phyloP scores from a whole-genome alignment of 2,329 filamentous ascomycete species.

The Teratosphaeria pseudoeucalypti region DNA sequence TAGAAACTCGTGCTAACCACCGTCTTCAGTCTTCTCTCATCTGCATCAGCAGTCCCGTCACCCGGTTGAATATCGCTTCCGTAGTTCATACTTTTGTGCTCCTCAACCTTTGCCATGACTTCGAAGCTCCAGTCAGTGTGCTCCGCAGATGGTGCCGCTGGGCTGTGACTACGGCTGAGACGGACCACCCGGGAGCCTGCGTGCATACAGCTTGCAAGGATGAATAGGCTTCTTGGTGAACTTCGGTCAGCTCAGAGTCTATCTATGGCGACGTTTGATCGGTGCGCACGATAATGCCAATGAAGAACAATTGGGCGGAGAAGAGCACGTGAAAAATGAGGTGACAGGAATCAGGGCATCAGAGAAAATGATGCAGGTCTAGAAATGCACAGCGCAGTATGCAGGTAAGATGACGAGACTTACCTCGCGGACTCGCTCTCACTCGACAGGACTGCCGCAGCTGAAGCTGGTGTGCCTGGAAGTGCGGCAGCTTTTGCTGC shows the following conservation, averaged over 20 bases:
- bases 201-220: conserved; percentile 93
- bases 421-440: conserved; percentile 5
- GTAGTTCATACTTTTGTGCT: conserved; percentile 93
- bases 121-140: conserved; percentile 47
- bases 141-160: conserved; percentile 12
- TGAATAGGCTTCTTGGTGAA: conserved; percentile 27
- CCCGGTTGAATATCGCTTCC: conserved; percentile 58
- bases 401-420: background rate
- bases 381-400: background rate
- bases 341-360: background rate
- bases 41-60: conserved; percentile 4
- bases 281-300: background rate
- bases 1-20: conserved; percentile 70
- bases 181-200: conserved; percentile 62
- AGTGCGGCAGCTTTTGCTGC: background rate
- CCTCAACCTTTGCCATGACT: conserved; percentile 62
- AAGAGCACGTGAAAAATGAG: background rate
- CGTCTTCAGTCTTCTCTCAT: conserved; percentile 21
- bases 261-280: background rate
- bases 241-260: background rate
- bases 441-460: background rate
- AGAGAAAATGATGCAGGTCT: background rate
- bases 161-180: conserved; percentile 31
- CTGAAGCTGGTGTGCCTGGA: background rate
- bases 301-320: background rate